Base-by-base conservation (phyloP, 257 asterid genomes). In the Osmanthus fragrans region DNA sequence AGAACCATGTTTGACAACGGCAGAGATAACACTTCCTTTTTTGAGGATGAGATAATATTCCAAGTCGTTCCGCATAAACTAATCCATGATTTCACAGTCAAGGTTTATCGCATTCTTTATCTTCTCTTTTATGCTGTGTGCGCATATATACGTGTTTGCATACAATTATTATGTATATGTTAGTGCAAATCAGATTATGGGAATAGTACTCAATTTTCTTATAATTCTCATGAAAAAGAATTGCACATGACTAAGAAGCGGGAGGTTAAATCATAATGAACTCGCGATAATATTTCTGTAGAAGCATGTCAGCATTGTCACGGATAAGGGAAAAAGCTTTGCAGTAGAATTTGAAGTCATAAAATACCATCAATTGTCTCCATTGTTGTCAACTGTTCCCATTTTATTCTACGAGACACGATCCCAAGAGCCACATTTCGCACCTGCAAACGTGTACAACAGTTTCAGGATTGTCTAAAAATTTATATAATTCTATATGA, bases 361-460 rank as follows among this genome's bases (percentile, higher is more conserved):
- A 78, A 58, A 78, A 80, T 85, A 95, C 99, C 94, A 74, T 95
- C 97, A 73, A 93, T 84, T 0, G 97, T 91, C 91, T 93, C 99
- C 68, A 93, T 87, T 10, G 90, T 84, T 49, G 98, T 90, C 85
- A 95, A 82, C 80, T 91, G 92, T 77, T 91, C 83, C 99, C 99
- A 95, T 76, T 89, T 80, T 81, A 95, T 95, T 84, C 98, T 87
- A 76, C 98, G 97, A 72, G 98, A 95, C 74, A 95, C 94, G 45
- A 95, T 87, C 73, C 98, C 99, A 73, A 95, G 88, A 7, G 99
- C 97, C 78, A 95, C 93, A 72, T 90, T 95, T 29, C 99, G 96
- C 27, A 95, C 99, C 99, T 93, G 85, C 66, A 71, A 84, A 66
- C 49, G 33, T 21, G 39, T 30, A 30, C 30, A 33, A 29, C 51